phyloP scores from a whole-genome alignment of 75 land plant species.

The Chamaecyparis obtusa region DNA sequence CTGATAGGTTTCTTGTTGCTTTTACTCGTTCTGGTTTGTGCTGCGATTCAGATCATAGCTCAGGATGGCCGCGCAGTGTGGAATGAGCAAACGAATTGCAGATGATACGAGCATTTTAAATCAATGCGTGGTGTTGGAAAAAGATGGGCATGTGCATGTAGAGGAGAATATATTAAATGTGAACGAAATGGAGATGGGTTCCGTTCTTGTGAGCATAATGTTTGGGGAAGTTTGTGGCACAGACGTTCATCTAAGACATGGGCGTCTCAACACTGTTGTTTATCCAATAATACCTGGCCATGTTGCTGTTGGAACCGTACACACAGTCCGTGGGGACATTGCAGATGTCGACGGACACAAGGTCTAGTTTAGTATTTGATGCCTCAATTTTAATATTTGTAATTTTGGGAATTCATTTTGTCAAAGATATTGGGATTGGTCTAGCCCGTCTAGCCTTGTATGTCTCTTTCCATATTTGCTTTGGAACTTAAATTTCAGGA shows the following conservation, averaged over 20 bases:
- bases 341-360: conserved; percentile 34
- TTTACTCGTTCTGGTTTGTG: too few relatives aligned
- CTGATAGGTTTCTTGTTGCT: too few relatives aligned
- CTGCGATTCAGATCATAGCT: too few relatives aligned
- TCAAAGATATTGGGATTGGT: not conserved
- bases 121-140: conserved; percentile 29
- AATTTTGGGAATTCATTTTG: not conserved
- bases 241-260: conserved; percentile 49
- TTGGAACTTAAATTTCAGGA: not conserved
- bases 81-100: too few relatives aligned
- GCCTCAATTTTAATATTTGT: not conserved
- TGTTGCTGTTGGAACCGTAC: conserved; percentile 50
- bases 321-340: conserved; percentile 20
- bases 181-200: conserved; percentile 40
- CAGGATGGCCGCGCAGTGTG: too few relatives aligned
- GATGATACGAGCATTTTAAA: conserved; percentile 4
- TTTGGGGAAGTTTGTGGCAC: conserved; percentile 49
- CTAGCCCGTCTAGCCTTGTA: not conserved
- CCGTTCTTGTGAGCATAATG: conserved; percentile 35
- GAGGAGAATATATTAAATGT: conserved; percentile 11
- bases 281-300: conserved; percentile 59
- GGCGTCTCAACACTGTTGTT: conserved; percentile 40
- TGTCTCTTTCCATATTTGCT: not conserved
- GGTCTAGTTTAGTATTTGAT: conserved; percentile 8
- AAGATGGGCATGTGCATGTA: conserved; percentile 19